These are phyloP conservation scores for Eucalyptus curtisii DNA, from an alignment of 345 rosid species.

Conservation along the genomic window DNA sequence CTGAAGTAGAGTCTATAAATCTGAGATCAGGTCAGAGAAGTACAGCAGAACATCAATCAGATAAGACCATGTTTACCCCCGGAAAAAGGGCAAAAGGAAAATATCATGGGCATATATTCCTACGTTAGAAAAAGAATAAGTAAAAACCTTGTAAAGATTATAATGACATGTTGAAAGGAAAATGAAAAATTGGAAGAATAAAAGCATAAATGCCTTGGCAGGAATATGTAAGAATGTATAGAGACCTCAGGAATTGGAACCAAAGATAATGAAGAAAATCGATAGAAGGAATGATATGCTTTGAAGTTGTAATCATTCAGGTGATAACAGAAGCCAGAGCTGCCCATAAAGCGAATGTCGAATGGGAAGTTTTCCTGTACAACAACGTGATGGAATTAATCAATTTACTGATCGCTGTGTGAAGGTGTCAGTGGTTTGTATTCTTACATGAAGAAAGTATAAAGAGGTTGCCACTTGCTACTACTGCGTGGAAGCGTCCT, in stretches of 20 bases:
- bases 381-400: neutral
- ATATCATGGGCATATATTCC: neutral
- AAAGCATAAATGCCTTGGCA: neutral
- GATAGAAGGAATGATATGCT: neutral
- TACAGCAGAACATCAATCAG: neutral
- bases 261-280: neutral
- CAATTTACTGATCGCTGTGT: neutral
- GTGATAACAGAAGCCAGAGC: neutral
- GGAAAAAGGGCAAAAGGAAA: neutral
- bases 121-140: neutral
- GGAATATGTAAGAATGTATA: neutral
- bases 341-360: neutral
- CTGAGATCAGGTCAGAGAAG: neutral
- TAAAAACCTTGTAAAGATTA: neutral
- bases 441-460: neutral
- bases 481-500: neutral
- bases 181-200: neutral
- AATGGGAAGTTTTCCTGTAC: neutral
- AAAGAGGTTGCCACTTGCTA: neutral
- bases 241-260: neutral
- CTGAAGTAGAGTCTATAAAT: neutral
- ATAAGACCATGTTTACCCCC: neutral
- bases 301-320: neutral
- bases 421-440: neutral
- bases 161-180: neutral